Percentiles rank a stretch among this genome's conserved stretches.
Conservation (phyloP, 2,329 filamentous ascomycete genomes). For the Ophiostoma populinum region DNA sequence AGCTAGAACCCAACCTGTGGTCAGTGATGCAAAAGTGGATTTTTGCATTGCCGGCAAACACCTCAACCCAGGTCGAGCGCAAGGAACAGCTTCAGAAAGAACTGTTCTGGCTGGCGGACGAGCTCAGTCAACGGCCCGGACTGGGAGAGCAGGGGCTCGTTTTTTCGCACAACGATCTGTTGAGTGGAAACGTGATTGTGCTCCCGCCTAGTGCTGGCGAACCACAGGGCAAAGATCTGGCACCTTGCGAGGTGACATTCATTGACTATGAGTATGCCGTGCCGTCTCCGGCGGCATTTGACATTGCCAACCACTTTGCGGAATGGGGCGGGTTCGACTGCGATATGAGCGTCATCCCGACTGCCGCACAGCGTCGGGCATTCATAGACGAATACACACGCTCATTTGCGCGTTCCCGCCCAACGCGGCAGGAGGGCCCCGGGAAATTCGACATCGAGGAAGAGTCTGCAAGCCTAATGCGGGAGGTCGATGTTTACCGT, state of each 20-base stretch:
- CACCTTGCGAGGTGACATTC: slow-evolving; percentile 42
- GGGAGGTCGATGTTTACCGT: slow-evolving; percentile 73
- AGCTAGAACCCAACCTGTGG: slow-evolving; percentile 76
- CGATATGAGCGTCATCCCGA: slow-evolving; percentile 72
- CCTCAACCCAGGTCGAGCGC: slow-evolving; percentile 48
- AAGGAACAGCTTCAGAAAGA: slow-evolving; percentile 57
- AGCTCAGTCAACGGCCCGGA: slow-evolving; percentile 61
- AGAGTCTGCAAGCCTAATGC: slow-evolving; percentile 51
- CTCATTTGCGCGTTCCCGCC: slow-evolving; percentile 46
- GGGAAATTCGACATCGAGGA: slow-evolving; percentile 31
- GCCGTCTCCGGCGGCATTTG: slow-evolving; percentile 85
- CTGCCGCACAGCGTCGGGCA: slow-evolving; percentile 52
- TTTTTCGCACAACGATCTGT: slow-evolving; percentile 86
- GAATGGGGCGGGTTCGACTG: slow-evolving; percentile 98
- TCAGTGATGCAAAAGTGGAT: slow-evolving; percentile 96
- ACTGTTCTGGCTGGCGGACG: slow-evolving; percentile 48
- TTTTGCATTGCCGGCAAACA: slow-evolving; percentile 58
- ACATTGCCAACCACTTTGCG: slow-evolving; percentile 94
- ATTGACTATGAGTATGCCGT: slow-evolving; percentile 99
- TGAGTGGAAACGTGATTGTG: slow-evolving; percentile 94
- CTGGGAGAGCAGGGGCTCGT: slow-evolving; percentile 64
- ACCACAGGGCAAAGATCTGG: background rate
- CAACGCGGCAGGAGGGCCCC: slow-evolving; percentile 13
- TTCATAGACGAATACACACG: slow-evolving; percentile 75
- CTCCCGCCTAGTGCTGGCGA: too few relatives aligned